phyloP scores from a whole-genome alignment of 108 stramenopile genomes.

The Pseudonitzschia delicatissima region DNA sequence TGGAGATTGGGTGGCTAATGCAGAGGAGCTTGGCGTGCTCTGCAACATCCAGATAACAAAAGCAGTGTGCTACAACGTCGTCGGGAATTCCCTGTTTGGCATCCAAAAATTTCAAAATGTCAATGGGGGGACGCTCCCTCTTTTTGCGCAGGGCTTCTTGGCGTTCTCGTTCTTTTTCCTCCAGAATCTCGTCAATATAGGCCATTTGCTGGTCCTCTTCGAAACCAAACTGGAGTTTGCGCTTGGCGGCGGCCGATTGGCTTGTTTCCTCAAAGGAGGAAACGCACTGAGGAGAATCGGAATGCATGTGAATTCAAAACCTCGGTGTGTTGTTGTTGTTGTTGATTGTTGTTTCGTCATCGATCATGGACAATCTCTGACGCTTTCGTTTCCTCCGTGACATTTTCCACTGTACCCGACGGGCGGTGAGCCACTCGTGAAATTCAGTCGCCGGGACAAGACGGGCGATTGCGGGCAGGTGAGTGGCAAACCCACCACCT shows the following conservation, averaged over 20 bases:
- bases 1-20: slow-evolving; percentile 40
- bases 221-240: slow-evolving; percentile 3
- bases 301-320: too few relatives aligned
- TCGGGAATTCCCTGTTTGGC: slow-evolving; percentile 58
- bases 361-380: slow-evolving; percentile 22
- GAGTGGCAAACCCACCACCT: slow-evolving; percentile 44
- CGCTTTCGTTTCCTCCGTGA: slow-evolving; percentile 46
- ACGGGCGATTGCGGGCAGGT: not conserved
- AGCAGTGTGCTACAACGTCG: slow-evolving; percentile 56
- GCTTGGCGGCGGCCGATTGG: not conserved
- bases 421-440: slow-evolving; percentile 55
- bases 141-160: slow-evolving; percentile 26
- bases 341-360: not conserved
- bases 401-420: slow-evolving; percentile 70
- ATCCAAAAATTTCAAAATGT: slow-evolving; percentile 64
- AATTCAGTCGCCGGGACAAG: slow-evolving; percentile 17
- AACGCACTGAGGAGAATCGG: not conserved
- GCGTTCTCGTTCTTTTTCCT: slow-evolving; percentile 36
- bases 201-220: slow-evolving; percentile 40
- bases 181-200: slow-evolving; percentile 65
- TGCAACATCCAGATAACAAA: slow-evolving; percentile 42
- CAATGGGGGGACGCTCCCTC: slow-evolving; percentile 37
- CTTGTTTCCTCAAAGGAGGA: not conserved
- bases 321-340: not conserved
- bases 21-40: slow-evolving; percentile 61